Percentiles rank a stretch among this genome's conserved stretches.
These are phyloP conservation scores for Phytophthora tentaculata DNA, from an alignment of 352 stramenopile species.

Conservation along the genomic window DNA sequence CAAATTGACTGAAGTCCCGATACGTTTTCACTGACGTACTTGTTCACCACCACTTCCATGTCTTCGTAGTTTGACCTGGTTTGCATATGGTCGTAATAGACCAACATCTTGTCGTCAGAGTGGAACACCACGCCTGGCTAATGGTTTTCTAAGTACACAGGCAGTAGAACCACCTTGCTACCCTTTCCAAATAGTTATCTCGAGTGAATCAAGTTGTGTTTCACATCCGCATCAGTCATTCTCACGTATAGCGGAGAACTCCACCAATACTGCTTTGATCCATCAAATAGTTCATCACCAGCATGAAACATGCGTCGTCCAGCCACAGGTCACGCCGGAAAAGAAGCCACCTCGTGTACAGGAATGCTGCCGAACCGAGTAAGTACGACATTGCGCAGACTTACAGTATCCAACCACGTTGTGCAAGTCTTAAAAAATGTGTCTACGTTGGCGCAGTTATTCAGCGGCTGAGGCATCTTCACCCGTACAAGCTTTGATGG, in stretches of 20 bases:
- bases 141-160: not conserved
- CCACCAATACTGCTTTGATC: not conserved
- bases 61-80: not conserved
- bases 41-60: not conserved
- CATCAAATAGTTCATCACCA: constrained; percentile 3
- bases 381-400: no score
- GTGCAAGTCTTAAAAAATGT: no score
- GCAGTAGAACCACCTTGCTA: not conserved
- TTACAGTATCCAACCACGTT: no score
- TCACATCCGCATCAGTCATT: constrained; percentile 1
- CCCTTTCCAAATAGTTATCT: constrained; percentile 1
- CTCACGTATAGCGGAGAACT: constrained; percentile 8
- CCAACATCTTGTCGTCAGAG: not conserved
- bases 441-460: no score
- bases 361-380: no score
- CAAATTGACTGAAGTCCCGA: not conserved
- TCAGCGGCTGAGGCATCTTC: no score
- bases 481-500: no score
- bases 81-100: not conserved
- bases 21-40: not conserved
- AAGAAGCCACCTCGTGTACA: no score
- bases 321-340: no score
- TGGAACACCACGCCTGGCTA: not conserved
- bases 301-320: not conserved
- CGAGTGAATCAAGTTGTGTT: not conserved